Evolutionary conservation across 108 stramenopile genomes (phyloP).

Genomic region (Conticribra weissflogii): DNA sequence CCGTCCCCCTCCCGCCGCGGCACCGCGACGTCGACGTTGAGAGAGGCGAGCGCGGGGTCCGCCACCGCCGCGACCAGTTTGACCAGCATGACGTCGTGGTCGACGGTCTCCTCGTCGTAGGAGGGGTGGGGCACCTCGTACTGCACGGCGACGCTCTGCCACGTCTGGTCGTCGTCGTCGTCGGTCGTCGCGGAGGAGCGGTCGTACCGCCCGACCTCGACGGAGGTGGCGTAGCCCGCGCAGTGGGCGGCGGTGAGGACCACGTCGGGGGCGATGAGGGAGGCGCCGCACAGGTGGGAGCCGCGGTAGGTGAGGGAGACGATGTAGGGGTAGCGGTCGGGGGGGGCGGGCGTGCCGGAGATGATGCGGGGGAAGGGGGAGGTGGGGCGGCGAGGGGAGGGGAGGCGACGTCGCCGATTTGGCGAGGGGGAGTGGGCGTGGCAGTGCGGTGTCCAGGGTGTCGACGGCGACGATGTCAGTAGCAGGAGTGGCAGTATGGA

Average conservation of each 20-base stretch:
- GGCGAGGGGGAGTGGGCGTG: too few species aligned
- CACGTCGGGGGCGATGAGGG: conserved; percentile 62
- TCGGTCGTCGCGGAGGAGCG: conserved; percentile 8
- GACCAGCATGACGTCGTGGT: conserved; percentile 62
- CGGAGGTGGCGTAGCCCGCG: conserved; percentile 35
- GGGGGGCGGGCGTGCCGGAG: background rate
- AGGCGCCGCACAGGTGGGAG: conserved; percentile 31
- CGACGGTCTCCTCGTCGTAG: conserved; percentile 31
- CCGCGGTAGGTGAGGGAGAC: conserved; percentile 41
- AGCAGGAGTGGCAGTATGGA: too few species aligned
- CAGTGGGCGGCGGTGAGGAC: conserved; percentile 79
- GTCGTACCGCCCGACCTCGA: conserved; percentile 55
- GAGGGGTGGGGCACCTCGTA: conserved; percentile 57
- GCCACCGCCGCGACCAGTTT: conserved; percentile 33
- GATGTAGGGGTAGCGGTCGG: conserved; percentile 30
- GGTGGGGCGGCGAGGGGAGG: background rate
- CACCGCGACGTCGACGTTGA: too few species aligned
- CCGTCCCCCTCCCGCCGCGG: too few species aligned
- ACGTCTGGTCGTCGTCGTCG: conserved; percentile 50
- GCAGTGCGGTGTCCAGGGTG: too few species aligned
- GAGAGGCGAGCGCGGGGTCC: conserved; percentile 2
- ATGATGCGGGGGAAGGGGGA: conserved; percentile 14
- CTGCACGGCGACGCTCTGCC: conserved; percentile 26
- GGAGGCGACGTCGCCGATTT: background rate
- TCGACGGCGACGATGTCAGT: too few species aligned